phyloP scores from a whole-genome alignment of 1,284 basidiomycete species.

The Rhodotorula sp. region DNA sequence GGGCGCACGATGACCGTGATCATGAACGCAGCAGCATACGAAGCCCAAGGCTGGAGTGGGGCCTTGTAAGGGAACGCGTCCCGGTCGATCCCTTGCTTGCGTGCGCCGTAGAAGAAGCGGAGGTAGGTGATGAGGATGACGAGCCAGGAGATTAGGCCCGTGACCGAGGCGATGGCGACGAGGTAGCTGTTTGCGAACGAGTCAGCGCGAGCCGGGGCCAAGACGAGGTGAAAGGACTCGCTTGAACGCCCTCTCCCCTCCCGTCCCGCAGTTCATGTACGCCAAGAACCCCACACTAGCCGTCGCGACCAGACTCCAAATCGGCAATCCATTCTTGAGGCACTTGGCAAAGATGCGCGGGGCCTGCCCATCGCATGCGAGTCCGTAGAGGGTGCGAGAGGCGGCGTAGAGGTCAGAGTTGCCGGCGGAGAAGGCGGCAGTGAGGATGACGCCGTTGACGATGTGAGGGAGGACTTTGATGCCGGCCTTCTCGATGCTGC shows the following conservation, averaged over 20 bases:
- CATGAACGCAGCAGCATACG: constrained; percentile 36
- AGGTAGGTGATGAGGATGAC: constrained; percentile 68
- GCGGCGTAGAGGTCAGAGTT: constrained; percentile 73
- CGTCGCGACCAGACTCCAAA: constrained; percentile 59
- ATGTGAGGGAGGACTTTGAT: constrained; percentile 66
- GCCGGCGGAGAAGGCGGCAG: constrained; percentile 78
- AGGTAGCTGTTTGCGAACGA: constrained; percentile 16
- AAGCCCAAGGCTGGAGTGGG: constrained; percentile 49
- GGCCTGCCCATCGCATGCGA: constrained; percentile 69
- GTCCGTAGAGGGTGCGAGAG: constrained; percentile 77
- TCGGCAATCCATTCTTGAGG: constrained; percentile 70
- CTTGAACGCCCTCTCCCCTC: constrained; percentile 46
- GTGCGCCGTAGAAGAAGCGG: constrained; percentile 66
- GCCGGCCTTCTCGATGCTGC: constrained; percentile 65
- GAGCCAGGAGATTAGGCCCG: constrained; percentile 58
- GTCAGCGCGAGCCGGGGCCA: not conserved
- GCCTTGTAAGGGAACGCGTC: constrained; percentile 57
- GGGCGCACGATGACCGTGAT: constrained; percentile 6
- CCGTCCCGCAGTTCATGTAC: constrained; percentile 55
- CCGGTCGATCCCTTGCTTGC: constrained; percentile 60
- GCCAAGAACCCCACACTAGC: constrained; percentile 56
- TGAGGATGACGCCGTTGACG: constrained; percentile 64
- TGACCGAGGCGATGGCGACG: constrained; percentile 46
- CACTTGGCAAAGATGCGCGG: constrained; percentile 60
- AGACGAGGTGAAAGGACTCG: not conserved